These are phyloP conservation scores for Pythium vanterpoolii DNA, from an alignment of 352 stramenopile species.

Conservation along the genomic window DNA sequence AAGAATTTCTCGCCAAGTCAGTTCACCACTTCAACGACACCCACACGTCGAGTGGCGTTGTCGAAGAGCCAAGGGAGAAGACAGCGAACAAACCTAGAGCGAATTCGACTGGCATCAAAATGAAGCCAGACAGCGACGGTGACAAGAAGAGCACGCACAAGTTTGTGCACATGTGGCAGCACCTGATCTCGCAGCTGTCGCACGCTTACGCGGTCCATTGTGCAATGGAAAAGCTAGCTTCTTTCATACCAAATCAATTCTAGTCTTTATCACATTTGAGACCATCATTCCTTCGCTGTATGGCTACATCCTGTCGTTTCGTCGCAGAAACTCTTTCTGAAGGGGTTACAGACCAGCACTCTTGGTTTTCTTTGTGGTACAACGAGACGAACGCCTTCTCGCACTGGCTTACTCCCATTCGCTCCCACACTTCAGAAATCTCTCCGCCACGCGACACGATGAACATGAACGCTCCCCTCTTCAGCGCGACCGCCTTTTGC, in stretches of 20 bases:
- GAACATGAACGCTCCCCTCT: constrained; percentile 7
- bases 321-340: not conserved
- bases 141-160: not conserved
- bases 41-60: not conserved
- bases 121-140: not conserved
- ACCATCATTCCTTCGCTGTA: not conserved
- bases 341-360: constrained; percentile 6
- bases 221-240: not conserved
- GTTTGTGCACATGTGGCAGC: constrained; percentile 10
- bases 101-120: not conserved
- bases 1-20: constrained; percentile 6
- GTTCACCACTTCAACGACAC: not conserved
- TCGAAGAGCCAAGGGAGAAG: not conserved
- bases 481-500: constrained; percentile 10
- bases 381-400: constrained; percentile 12
- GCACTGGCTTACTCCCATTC: constrained; percentile 9
- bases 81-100: not conserved
- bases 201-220: not conserved
- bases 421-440: constrained; percentile 1
- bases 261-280: not conserved
- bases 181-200: constrained; percentile 5
- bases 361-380: constrained; percentile 2
- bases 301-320: constrained; percentile 8
- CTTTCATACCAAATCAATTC: not conserved
- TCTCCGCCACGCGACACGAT: not conserved